A percentile compares a stretch with the other conserved stretches of the same genome.
phyloP scores from a whole-genome alignment of 177 flowering plant species.

The Vitis hybrid region DNA sequence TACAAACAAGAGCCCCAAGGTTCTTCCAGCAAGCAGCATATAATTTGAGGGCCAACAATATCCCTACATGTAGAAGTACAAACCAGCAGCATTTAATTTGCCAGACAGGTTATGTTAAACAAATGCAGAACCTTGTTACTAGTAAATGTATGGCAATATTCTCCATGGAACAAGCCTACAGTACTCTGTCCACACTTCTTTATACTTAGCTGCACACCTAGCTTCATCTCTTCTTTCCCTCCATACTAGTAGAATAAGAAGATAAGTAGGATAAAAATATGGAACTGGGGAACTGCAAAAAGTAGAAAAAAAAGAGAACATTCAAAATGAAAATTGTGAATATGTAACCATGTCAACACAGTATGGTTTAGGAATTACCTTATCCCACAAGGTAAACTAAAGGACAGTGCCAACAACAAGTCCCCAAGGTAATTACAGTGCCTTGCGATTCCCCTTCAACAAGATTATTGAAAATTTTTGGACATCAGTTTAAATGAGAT shows the following conservation, averaged over 20 bases:
- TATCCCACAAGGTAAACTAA: constrained; percentile 90
- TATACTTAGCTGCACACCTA: constrained; percentile 87
- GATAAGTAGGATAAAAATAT: constrained; percentile 87
- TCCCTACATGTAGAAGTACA: no score
- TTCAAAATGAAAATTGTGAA: neutral
- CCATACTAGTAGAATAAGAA: constrained; percentile 86
- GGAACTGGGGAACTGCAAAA: constrained; percentile 85
- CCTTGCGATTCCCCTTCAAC: constrained; percentile 86
- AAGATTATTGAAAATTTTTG: constrained; percentile 5
- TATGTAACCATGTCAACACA: neutral
- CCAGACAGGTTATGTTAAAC: no score
- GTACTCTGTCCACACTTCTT: constrained; percentile 82
- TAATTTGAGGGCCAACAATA: no score
- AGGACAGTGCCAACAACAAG: constrained; percentile 79
- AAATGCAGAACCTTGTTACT: constrained; percentile 8
- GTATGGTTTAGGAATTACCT: constrained; percentile 45
- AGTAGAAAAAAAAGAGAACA: neutral
- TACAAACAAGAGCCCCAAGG: no score
- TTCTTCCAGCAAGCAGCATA: no score
- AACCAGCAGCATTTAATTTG: no score
- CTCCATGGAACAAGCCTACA: constrained; percentile 86
- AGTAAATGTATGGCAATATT: constrained; percentile 82
- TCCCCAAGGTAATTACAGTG: constrained; percentile 97
- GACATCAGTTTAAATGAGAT: neutral
- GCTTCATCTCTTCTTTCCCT: constrained; percentile 95